These are phyloP conservation scores for Olyra latifolia DNA, from an alignment of 176 grass and related monocot species.

Conservation along the genomic window DNA sequence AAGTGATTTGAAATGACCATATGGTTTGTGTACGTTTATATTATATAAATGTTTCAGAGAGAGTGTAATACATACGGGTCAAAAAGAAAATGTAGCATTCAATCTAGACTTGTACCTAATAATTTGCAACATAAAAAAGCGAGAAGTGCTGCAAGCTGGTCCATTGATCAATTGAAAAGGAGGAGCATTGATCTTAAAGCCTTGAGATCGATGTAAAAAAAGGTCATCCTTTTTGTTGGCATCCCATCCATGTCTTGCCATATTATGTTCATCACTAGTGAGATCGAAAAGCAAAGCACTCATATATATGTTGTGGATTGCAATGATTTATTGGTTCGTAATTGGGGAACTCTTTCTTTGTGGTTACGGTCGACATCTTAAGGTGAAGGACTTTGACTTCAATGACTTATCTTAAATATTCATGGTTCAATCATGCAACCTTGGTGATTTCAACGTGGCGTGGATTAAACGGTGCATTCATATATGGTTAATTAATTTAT, in stretches of 20 bases:
- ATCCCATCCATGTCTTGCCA: constrained; percentile 15
- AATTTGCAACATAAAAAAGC: background rate
- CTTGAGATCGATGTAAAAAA: constrained; percentile 11
- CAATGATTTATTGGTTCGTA: background rate
- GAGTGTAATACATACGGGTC: background rate
- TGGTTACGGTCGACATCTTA: background rate
- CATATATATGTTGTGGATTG: background rate
- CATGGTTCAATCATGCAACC: background rate
- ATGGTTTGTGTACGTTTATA: background rate
- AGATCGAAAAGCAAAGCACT: constrained; percentile 21
- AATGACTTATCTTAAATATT: background rate
- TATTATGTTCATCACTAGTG: constrained; percentile 20
- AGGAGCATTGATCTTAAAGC: constrained; percentile 28
- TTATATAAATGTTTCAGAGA: background rate
- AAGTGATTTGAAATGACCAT: background rate
- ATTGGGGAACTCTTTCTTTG: constrained; percentile 17
- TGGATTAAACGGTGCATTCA: background rate
- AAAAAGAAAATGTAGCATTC: background rate
- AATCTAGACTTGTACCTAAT: background rate
- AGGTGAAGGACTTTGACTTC: constrained; percentile 17
- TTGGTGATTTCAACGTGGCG: background rate
- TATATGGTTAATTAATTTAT: background rate
- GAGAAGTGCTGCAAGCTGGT: constrained; percentile 9
- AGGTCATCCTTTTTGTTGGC: constrained; percentile 15
- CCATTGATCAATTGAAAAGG: constrained; percentile 21